phyloP scores from a whole-genome alignment of 495 filamentous ascomycete genomes.

The Thermothielavioides terrestris region DNA sequence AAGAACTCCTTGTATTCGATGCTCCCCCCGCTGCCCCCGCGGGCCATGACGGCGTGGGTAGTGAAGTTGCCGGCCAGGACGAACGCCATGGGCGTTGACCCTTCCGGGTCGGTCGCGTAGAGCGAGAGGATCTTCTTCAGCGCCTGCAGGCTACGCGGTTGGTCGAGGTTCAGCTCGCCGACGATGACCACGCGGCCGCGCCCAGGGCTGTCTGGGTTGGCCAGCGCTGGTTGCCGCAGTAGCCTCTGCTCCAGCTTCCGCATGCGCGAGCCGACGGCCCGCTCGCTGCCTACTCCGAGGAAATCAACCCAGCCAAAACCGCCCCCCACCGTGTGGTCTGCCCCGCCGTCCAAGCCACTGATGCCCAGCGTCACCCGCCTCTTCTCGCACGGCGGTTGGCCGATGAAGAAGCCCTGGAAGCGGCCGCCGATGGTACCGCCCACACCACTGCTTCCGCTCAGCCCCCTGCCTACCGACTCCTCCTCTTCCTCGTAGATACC shows the following conservation, averaged over 20 bases:
- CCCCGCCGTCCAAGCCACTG: constrained; percentile 40
- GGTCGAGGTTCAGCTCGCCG: constrained; percentile 78
- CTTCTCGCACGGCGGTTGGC: constrained; percentile 82
- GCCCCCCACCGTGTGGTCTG: constrained; percentile 56
- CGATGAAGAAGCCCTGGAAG: constrained; percentile 82
- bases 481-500: constrained; percentile 92
- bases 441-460: constrained; percentile 69
- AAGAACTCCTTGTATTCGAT: constrained; percentile 96
- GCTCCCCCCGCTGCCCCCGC: constrained; percentile 58
- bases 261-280: constrained; percentile 75
- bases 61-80: constrained; percentile 81
- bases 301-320: constrained; percentile 98
- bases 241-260: constrained; percentile 55
- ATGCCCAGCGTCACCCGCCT: constrained; percentile 70
- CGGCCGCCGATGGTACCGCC: constrained; percentile 82
- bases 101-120: constrained; percentile 55
- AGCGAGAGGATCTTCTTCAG: constrained; percentile 62
- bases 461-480: constrained; percentile 51
- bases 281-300: constrained; percentile 80
- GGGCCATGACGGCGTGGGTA: constrained; percentile 60
- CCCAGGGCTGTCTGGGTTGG: constrained; percentile 19
- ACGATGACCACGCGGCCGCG: constrained; percentile 58
- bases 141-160: constrained; percentile 65
- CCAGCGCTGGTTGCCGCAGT: constrained; percentile 21
- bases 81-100: constrained; percentile 66